Percentiles rank a stretch among this genome's conserved stretches.
Conservation (phyloP, 257 asterid species). For the Solanum tarijense region DNA sequence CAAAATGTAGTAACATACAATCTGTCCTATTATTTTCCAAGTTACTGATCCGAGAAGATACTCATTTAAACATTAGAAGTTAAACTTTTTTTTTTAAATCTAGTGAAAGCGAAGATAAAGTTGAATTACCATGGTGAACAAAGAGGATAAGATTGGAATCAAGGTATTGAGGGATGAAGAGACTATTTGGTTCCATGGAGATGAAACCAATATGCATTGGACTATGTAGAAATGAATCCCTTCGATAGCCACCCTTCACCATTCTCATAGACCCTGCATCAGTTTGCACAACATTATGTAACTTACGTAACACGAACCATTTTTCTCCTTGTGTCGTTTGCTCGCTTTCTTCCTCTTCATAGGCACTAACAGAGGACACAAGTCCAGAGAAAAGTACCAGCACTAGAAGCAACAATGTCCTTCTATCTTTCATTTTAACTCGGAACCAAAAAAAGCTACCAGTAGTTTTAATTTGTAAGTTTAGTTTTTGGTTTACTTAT, state of each 20-base stretch:
- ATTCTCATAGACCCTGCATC: constrained; percentile 67
- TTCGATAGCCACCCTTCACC: constrained; percentile 24
- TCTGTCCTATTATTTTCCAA: not conserved
- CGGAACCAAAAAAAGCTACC: not conserved
- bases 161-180: constrained; percentile 86
- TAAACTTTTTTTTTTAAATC: not conserved
- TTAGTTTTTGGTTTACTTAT: not conserved
- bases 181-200: constrained; percentile 72
- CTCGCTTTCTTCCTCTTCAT: not conserved
- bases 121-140: constrained; percentile 49
- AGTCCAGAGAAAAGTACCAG: constrained; percentile 16
- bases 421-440: constrained; percentile 4
- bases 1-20: not conserved
- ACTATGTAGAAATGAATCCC: not conserved
- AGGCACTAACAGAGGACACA: constrained; percentile 8
- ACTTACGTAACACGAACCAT: constrained; percentile 44
- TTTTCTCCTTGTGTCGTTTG: constrained; percentile 16
- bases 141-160: constrained; percentile 71
- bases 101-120: not conserved
- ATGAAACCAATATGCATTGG: constrained; percentile 66
- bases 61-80: not conserved
- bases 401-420: constrained; percentile 1
- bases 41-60: not conserved
- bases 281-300: constrained; percentile 41
- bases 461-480: not conserved